Evolutionary conservation across 2,329 filamentous ascomycete genomes (phyloP), one percentile per base, ranked within the genome.

Genomic region (Fusarium agapanthi): DNA sequence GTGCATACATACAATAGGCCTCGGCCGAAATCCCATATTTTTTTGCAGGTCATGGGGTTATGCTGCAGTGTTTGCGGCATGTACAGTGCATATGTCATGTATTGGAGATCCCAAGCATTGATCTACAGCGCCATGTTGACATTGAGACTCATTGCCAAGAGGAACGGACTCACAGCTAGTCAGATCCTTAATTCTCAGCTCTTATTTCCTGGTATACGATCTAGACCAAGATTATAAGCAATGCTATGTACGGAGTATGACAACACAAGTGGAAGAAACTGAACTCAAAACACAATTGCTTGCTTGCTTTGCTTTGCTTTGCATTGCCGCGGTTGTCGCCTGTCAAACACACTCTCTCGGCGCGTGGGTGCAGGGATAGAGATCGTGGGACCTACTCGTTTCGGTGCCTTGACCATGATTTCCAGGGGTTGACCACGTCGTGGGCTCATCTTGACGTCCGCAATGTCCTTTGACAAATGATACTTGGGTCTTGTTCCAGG

Each of bases 361-460:
- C 70, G 71, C 71, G 71, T 73, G 70, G 70, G 54, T 63, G 65
- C 73, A 72, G 61, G 73, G 71, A 75, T 74, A 48, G 24, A 47
- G 56, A 67, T 73, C 61, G 69, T 67, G 65, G 56, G 53, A 70
- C 69, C 48, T 68, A 63, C 63, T 62, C 54, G 30, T 70, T 70
- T 60, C 24, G 69, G 54, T 50, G 61, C 60, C 56, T 69, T 65
- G 61, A 66, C 48, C 63, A 61, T 26, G 47, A 41, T 65, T 53
- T 71, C 55, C 71, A 71, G 72, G 72, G 72, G 71, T 61, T 47
- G 37, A 35, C 69, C 68, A 54, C 55, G 54, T 41, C 44, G 61
- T 75, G 73, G 72, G 74, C 74, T 76, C 74, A 76, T 60, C 58
- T 72, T 60, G 44, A 65, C 72, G 72, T 74, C 70, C 72, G 72